Evolutionary conservation across 768 basidiomycete genomes (phyloP).

Genomic region (Boletus huronensis): DNA sequence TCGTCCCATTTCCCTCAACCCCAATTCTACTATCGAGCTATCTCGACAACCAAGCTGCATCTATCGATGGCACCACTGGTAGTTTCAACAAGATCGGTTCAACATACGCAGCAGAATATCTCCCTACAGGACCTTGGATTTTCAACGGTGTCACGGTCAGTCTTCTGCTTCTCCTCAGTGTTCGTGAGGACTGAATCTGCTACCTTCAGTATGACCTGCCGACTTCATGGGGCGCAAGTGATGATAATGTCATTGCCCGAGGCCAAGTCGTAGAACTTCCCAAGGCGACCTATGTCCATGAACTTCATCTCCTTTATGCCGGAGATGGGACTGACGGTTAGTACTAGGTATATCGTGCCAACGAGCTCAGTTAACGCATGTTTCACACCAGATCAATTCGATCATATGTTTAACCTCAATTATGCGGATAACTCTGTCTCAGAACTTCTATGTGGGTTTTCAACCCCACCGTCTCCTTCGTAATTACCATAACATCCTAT

Average conservation of each 20-base stretch:
- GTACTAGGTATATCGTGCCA: constrained; percentile 2
- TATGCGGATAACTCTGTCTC: constrained; percentile 37
- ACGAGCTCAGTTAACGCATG: not conserved
- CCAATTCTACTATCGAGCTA: constrained; percentile 29
- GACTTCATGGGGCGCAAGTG: constrained; percentile 35
- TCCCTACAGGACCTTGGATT: constrained; percentile 38
- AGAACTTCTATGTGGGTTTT: constrained; percentile 33
- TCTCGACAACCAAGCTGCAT: constrained; percentile 45
- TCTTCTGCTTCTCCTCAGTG: not conserved
- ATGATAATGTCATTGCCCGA: constrained; percentile 45
- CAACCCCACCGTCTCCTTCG: not conserved
- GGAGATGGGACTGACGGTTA: constrained; percentile 37
- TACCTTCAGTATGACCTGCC: constrained; percentile 43
- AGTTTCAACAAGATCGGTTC: constrained; percentile 39
- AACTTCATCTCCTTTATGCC: constrained; percentile 48
- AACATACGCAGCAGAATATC: constrained; percentile 39
- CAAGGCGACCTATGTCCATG: constrained; percentile 37
- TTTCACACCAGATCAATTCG: constrained; percentile 27
- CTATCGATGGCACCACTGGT: constrained; percentile 34
- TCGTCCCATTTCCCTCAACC: constrained; percentile 32
- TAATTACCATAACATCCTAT: not conserved
- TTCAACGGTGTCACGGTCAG: constrained; percentile 40
- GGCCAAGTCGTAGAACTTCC: constrained; percentile 39
- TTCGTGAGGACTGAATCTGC: not conserved
- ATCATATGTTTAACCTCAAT: constrained; percentile 35